Conservation (phyloP, 345 rosid species). For the Hirschfeldia incana region DNA sequence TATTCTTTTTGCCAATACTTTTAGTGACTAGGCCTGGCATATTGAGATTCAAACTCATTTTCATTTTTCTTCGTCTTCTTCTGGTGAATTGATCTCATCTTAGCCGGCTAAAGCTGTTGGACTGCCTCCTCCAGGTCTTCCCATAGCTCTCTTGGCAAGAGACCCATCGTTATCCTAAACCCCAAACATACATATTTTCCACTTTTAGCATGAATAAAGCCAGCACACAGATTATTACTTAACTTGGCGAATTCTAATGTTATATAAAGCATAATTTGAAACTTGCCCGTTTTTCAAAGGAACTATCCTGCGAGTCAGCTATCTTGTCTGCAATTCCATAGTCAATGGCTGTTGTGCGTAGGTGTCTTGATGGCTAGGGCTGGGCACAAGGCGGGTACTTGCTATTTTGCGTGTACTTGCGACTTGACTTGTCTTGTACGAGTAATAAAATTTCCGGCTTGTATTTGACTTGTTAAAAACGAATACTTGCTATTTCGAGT, state of each 20-base stretch:
- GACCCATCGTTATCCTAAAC: constrained; percentile 66
- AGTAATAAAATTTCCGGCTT: no score
- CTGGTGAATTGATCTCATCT: no score
- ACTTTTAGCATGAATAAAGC: constrained; percentile 24
- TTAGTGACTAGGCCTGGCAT: no score
- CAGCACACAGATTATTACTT: constrained; percentile 9
- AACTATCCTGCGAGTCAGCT: constrained; percentile 52
- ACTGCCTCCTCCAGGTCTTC: constrained; percentile 55
- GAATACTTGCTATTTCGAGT: no score
- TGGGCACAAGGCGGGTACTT: no score
- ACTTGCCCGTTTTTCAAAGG: constrained; percentile 66
- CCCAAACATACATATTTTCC: neutral
- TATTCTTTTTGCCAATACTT: no score
- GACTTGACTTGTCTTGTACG: no score
- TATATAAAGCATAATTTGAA: neutral
- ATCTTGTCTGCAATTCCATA: constrained; percentile 89
- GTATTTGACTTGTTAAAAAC: no score
- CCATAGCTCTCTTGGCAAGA: constrained; percentile 69
- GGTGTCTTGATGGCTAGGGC: no score
- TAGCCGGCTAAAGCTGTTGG: constrained; percentile 57
- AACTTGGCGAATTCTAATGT: neutral
- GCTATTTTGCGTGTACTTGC: no score
- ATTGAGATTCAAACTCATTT: no score
- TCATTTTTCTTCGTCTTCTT: no score
- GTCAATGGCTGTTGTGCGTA: constrained; percentile 60